Conservation (phyloP, 2,329 filamentous ascomycete species). For the Orbilia ellipsospora region DNA sequence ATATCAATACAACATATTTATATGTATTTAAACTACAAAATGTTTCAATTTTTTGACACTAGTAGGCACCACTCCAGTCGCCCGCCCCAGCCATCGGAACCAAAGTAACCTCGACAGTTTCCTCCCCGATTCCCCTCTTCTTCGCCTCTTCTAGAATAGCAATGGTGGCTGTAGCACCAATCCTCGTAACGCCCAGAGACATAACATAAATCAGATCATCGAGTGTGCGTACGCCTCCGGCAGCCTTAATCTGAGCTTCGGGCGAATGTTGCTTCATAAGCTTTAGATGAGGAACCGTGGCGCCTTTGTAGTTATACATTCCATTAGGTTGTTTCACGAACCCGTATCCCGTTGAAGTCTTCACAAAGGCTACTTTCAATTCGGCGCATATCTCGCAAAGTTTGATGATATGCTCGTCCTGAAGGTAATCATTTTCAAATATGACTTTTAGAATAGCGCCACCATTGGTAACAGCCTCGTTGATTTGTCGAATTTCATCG, state of each 20-base stretch:
- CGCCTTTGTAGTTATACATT: conserved; percentile 68
- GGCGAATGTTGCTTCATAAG: conserved; percentile 67
- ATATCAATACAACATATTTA: too few species aligned
- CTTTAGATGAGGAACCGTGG: conserved; percentile 67
- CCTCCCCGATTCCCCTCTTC: conserved; percentile 65
- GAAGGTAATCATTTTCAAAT: conserved; percentile 71
- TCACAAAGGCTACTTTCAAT: conserved; percentile 69
- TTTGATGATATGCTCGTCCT: conserved; percentile 66
- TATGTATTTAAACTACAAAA: too few species aligned
- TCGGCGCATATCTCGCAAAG: conserved; percentile 70
- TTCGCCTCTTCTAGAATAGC: conserved; percentile 69
- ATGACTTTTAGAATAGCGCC: conserved; percentile 70
- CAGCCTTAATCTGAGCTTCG: conserved; percentile 69
- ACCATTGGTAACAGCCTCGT: conserved; percentile 64
- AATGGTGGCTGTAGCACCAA: conserved; percentile 69
- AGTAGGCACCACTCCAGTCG: conserved; percentile 23
- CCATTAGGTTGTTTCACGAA: conserved; percentile 70
- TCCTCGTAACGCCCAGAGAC: conserved; percentile 68
- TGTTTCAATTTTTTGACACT: not conserved
- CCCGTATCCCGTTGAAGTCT: conserved; percentile 72
- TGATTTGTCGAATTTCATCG: conserved; percentile 67
- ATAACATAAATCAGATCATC: conserved; percentile 70
- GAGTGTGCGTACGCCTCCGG: conserved; percentile 69
- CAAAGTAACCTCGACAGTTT: conserved; percentile 60
- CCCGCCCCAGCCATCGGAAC: conserved; percentile 38